Conservation (phyloP, 2,329 filamentous ascomycete genomes). For the Paecilomyces fulvus region DNA sequence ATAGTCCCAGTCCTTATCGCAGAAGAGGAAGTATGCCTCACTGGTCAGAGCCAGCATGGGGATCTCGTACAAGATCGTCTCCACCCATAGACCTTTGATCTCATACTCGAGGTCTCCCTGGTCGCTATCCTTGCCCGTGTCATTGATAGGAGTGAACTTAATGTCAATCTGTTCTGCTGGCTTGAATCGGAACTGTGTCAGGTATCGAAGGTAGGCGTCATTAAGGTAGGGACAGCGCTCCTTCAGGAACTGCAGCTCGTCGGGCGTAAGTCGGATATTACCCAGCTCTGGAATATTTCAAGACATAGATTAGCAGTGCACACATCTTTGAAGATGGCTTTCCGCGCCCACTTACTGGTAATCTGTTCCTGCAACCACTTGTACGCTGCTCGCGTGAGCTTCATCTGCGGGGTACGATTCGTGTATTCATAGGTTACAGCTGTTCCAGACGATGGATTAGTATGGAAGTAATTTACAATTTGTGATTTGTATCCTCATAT, state of each 20-base stretch:
- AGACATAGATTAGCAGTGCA: conserved; percentile 15
- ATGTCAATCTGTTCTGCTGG: conserved; percentile 72
- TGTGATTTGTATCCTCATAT: not conserved
- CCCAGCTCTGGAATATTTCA: conserved; percentile 56
- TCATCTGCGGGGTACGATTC: conserved; percentile 91
- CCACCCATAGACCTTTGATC: conserved; percentile 77
- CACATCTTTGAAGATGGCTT: not conserved
- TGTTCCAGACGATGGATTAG: conserved; percentile 8
- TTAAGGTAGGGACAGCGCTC: conserved; percentile 73
- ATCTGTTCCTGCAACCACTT: conserved; percentile 80
- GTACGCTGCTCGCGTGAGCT: conserved; percentile 73
- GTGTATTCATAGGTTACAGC: conserved; percentile 89
- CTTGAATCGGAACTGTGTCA: conserved; percentile 71
- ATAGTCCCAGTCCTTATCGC: conserved; percentile 87
- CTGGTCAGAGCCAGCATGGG: conserved; percentile 85
- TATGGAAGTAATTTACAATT: not conserved
- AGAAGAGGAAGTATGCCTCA: conserved; percentile 95
- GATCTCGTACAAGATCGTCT: conserved; percentile 97
- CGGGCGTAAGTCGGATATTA: conserved; percentile 66
- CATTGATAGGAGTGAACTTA: conserved; percentile 48
- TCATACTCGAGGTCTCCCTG: conserved; percentile 68
- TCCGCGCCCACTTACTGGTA: conserved; percentile 47
- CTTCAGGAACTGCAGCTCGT: conserved; percentile 73
- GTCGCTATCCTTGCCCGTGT: conserved; percentile 56
- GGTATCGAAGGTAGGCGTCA: conserved; percentile 67